Evolutionary conservation across 106 monocot species (phyloP).

Genomic region (Chionographis japonica): DNA sequence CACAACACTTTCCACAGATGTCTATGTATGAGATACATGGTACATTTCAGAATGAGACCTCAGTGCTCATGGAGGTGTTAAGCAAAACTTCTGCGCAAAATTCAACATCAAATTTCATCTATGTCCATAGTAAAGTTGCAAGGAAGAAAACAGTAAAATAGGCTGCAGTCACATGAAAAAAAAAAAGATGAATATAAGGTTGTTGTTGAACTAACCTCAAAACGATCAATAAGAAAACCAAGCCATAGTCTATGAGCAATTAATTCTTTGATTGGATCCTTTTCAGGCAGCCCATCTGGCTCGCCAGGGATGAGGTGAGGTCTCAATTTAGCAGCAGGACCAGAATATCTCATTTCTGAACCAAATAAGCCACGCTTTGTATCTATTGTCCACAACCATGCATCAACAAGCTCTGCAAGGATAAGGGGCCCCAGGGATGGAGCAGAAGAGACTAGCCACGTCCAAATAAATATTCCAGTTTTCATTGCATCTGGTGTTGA

Average conservation of each 20-base stretch:
- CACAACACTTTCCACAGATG: too few relatives aligned
- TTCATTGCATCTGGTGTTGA: constrained; percentile 95
- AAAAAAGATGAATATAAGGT: constrained; percentile 2
- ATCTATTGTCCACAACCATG: constrained; percentile 99
- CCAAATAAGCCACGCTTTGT: constrained; percentile 98
- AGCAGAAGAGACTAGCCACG: constrained; percentile 93
- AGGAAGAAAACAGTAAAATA: neutral
- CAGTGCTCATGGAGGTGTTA: too few relatives aligned
- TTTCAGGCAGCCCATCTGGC: constrained; percentile 73
- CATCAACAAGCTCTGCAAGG: constrained; percentile 97
- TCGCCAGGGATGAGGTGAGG: constrained; percentile 94
- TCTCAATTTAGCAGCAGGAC: constrained; percentile 90
- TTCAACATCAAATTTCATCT: too few relatives aligned
- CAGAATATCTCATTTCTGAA: constrained; percentile 76
- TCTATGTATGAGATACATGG: too few relatives aligned
- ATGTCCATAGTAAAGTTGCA: too few relatives aligned
- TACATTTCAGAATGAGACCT: too few relatives aligned
- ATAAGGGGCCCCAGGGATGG: constrained; percentile 92
- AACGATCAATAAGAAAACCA: constrained; percentile 97
- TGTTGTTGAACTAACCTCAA: constrained; percentile 62
- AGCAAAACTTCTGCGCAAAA: too few relatives aligned
- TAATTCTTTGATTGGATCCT: constrained; percentile 82
- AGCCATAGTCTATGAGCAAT: constrained; percentile 96
- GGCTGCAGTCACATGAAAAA: constrained; percentile 2
- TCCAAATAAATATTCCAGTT: constrained; percentile 98